Base-by-base conservation (phyloP, 1,284 basidiomycete genomes). In the Ustilago hordei region DNA sequence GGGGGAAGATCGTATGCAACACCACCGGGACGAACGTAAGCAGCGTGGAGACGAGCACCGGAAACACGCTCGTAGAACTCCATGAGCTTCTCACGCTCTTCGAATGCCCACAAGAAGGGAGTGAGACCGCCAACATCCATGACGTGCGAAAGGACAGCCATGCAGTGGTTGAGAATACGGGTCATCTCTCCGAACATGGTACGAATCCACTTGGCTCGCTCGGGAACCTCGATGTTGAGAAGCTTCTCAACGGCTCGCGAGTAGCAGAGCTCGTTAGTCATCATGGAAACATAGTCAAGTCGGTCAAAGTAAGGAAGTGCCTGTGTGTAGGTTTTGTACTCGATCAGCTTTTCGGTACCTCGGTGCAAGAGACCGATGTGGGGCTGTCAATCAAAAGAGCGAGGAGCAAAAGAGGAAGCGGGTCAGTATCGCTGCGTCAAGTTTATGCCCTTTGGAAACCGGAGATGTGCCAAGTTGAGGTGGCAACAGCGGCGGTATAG, bases 21-120 rank as follows among this genome's bases (percentile, higher is more conserved):
- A 84, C 97, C 96, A 77, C 96, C 96, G 4, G 96, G 97, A 73
- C 96, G 93, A 55, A 99, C 92, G 87, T 98, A 99, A n/a, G 96
- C 96, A 7, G 95, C 92, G 86, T 99, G 96, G 84, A 99, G 90
- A 71, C 96, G 95, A 2, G 96, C 96, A 81, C 96, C 96, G 9
- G 95, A 98, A 39, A 99, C 95, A 67, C 96, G 94, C 88, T 99
- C 96, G 88, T 99, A 98, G 88, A 99, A 99, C 87, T 99, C 96
- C 96, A 98, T 98, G 79, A 99, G 91, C 89, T 99, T 98, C 88
- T 99, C 96, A 78, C 96, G 95, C 88, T 99, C 96, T 88, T 99
- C 96, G 89, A 99, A 98, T 84, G 95, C 97, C 95, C 95, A 99
- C 45, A 99, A 89, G 92, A 98, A 99, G 55, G 96, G 97, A 1